These are phyloP conservation scores for Saccharomycopsis hybrid DNA, from an alignment of 1,139 yeast genomes.

Conservation along the genomic window DNA sequence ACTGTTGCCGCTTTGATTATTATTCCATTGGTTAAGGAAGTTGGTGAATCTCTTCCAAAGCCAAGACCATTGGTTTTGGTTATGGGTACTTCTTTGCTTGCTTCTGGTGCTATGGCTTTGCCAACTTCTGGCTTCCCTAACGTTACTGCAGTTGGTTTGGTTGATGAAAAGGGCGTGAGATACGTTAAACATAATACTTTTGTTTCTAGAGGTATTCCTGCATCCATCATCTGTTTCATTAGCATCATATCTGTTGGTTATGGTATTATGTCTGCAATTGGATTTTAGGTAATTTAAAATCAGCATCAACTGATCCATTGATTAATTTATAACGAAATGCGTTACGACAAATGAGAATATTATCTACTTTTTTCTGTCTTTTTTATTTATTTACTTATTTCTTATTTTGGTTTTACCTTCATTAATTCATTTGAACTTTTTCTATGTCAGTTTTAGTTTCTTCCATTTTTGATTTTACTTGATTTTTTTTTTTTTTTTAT, in stretches of 20 bases:
- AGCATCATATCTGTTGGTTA: constrained; percentile 77
- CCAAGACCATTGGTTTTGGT: constrained; percentile 71
- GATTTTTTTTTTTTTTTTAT: too few relatives aligned
- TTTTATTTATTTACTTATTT: too few relatives aligned
- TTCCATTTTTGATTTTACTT: too few relatives aligned
- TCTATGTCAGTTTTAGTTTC: too few relatives aligned
- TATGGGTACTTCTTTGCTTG: constrained; percentile 76
- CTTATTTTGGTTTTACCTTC: too few relatives aligned
- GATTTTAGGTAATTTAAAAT: background rate
- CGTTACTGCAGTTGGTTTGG: constrained; percentile 88
- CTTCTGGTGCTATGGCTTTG: constrained; percentile 92
- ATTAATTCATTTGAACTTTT: too few relatives aligned
- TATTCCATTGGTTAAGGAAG: constrained; percentile 80
- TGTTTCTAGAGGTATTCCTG: constrained; percentile 83
- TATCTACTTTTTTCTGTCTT: too few relatives aligned
- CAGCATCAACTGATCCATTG: too few relatives aligned
- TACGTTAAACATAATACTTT: constrained; percentile 79
- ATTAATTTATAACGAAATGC: too few relatives aligned
- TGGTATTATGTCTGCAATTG: constrained; percentile 44
- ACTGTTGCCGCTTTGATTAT: constrained; percentile 93
- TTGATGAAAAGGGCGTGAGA: constrained; percentile 83
- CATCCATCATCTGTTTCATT: constrained; percentile 64
- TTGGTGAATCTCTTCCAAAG: constrained; percentile 62
- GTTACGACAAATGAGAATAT: too few relatives aligned
- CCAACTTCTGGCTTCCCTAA: constrained; percentile 98